Base-by-base conservation (phyloP, 495 filamentous ascomycete species). In the Friedmanniomyces simplex region DNA sequence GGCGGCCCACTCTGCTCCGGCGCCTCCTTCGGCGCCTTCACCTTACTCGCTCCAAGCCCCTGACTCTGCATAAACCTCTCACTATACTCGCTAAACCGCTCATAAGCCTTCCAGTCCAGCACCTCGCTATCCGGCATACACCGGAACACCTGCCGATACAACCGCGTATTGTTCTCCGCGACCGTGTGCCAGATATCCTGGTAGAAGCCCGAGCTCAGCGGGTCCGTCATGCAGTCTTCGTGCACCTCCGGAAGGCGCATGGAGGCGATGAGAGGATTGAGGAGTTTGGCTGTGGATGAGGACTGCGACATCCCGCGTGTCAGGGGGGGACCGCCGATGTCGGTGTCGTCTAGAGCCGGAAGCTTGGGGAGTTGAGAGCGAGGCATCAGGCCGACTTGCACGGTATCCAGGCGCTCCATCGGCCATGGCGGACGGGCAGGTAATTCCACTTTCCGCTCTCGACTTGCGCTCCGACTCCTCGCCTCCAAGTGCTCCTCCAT, bases 111-210 rank as follows among this genome's bases (percentile, higher is more conserved):
- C 94, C 94, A 98, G 50, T 82, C 88, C 60, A 84, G 86, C 60
- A 94, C 94, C 63, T 96, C 89, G 54, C 81, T 95, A 66, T 98
- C 93, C 1, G 93, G 93, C 87, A 91, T 91, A 70, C 89, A 95
- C 47, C 94, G 83, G 75, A 98, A 98, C 13, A 98, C 94, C 54
- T 85, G 82, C 24, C 94, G 84, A 73, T 84, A 98, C 32, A 98
- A 78, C 58, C 88, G 86, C 5, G 93, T 96, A 68, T 98, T 98
- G 71, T 96, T 96, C 50, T 87, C 84, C 7, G 93, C 93, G 43
- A 90, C 82, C n/a, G 80, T 73, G 59, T 83, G 82, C 93, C 93
- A 98, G 1, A 85, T 83, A 60, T 95, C 88, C 45, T 89, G 79
- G 66, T 85, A 91, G 72, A 96, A 97, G 1, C 74, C 69, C 56